Evolutionary conservation across 345 rosid species (phyloP), one percentile per base, ranked within the genome.

Genomic region (Geranium brycei): DNA sequence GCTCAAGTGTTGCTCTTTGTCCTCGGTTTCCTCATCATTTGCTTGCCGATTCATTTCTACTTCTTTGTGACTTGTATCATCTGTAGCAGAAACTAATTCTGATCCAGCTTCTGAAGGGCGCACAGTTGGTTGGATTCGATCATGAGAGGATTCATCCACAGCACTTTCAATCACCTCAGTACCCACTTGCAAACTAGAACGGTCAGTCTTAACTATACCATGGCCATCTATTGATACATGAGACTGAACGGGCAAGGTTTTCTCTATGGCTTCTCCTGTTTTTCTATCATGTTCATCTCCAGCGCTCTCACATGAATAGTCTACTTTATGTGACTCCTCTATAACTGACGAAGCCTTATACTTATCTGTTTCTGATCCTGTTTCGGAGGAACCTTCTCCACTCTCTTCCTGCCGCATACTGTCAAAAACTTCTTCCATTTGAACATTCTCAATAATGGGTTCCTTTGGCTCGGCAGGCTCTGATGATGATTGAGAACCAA

Each of bases 51-150:
- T 77, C 64, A 68, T 65, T 76, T 75, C 83, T 68, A 70, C 76
- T 38, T 56, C 63, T 51, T 58, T 62, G 40, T 16, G 57, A 1
- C 58, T 17, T 19, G 7, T 19, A 38, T 64, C 77, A 51, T 38
- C 66, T 61, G 73, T 80, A 53, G 53, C 3, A 11, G 82, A 77
- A 77, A 76, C 77, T 51, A 18, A 67, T 69, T 77, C 84, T 11
- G 83, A 75, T 74, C 60, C 69, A 64, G 76, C 83, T 60, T 71
- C 78, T 68, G 82, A 75, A 62, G 30, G 77, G 62, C 58, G 71
- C 64, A 31, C 19, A 11, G 11, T 47, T 47, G 53, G 15, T 47
- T 47, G 53, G 53, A 47, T 47, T 47, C 11, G 11, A 18, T 62
- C 66, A 59, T 47, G 4, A 61, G 82, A 71, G 73, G 71, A 41